Conservation (phyloP, 805 yeast species). For the Ogataea ramenticola region DNA sequence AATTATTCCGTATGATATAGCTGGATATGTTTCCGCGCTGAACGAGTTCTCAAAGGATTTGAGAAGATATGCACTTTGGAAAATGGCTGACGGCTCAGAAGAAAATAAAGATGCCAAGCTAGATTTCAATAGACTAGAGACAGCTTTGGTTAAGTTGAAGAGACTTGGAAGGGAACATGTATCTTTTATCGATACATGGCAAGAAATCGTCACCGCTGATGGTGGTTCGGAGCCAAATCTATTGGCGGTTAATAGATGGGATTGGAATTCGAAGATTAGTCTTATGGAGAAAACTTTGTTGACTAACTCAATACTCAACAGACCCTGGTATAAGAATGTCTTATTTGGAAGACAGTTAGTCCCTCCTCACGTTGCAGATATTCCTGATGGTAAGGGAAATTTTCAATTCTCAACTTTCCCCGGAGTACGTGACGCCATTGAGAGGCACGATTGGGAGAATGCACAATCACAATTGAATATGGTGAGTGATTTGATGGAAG, state of each 20-base stretch:
- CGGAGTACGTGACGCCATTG: slow-evolving; percentile 60
- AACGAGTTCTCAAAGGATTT: slow-evolving; percentile 40
- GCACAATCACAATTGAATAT: slow-evolving; percentile 49
- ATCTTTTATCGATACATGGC: slow-evolving; percentile 61
- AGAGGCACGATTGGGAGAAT: slow-evolving; percentile 35
- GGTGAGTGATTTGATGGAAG: slow-evolving; percentile 30
- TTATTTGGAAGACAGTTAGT: slow-evolving; percentile 62
- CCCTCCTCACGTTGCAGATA: slow-evolving; percentile 37
- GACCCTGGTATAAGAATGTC: slow-evolving; percentile 63
- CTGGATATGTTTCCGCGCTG: slow-evolving; percentile 36
- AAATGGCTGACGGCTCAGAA: slow-evolving; percentile 1
- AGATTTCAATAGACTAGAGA: slow-evolving; percentile 21
- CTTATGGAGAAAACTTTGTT: slow-evolving; percentile 49
- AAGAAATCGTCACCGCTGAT: slow-evolving; percentile 38
- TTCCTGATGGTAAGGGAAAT: slow-evolving; percentile 18
- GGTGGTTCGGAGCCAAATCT: slow-evolving; percentile 68
- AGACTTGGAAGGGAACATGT: slow-evolving; percentile 40
- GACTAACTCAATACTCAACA: slow-evolving; percentile 33
- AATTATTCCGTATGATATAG: slow-evolving; percentile 60
- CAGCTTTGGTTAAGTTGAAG: slow-evolving; percentile 29
- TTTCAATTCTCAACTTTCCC: slow-evolving; percentile 68
- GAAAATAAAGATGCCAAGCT: slow-evolving; percentile 7
- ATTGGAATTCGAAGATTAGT: slow-evolving; percentile 67
- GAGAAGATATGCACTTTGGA: slow-evolving; percentile 26
- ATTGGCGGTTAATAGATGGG: slow-evolving; percentile 65